Percentiles rank a stretch among this genome's conserved stretches.
Conservation (phyloP, 345 rosid species). For the Eutrema japonicum region DNA sequence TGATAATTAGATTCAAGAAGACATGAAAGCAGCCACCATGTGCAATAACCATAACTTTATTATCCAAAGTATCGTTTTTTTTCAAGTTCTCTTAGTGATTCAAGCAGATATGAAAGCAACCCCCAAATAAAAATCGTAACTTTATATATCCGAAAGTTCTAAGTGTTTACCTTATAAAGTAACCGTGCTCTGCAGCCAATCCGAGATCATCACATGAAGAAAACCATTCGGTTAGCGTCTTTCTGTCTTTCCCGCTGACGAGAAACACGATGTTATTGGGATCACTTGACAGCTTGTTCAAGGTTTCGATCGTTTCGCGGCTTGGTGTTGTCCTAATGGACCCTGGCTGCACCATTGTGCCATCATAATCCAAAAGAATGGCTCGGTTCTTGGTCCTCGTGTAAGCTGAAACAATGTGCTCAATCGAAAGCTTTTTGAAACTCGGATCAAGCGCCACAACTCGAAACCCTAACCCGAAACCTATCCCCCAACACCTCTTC, state of each 20-base stretch:
- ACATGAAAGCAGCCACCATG: conserved; percentile 18
- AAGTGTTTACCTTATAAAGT: conserved; percentile 64
- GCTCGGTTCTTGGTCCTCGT: conserved; percentile 84
- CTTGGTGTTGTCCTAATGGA: conserved; percentile 63
- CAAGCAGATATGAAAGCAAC: conserved; percentile 13
- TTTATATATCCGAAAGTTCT: not conserved
- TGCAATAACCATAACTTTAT: conserved; percentile 20
- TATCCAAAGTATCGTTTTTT: not conserved
- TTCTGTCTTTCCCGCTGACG: conserved; percentile 82
- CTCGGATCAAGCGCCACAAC: conserved; percentile 92
- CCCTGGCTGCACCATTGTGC: conserved; percentile 64
- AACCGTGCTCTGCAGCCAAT: conserved; percentile 89
- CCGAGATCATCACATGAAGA: conserved; percentile 75
- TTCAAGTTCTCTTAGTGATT: conserved; percentile 4
- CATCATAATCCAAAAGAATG: conserved; percentile 90
- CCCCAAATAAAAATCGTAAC: not conserved
- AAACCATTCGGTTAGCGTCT: conserved; percentile 76
- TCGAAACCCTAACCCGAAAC: conserved; percentile 89
- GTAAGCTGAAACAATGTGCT: conserved; percentile 88
- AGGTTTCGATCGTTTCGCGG: conserved; percentile 57
- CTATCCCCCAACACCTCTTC: conserved; percentile 93
- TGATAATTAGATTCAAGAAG: not conserved
- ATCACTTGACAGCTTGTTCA: conserved; percentile 75
- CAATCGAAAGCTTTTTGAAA: conserved; percentile 80
- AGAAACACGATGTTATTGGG: conserved; percentile 80